Conservation (phyloP, 2,329 filamentous ascomycete species). For the Penicillium thymicola region DNA sequence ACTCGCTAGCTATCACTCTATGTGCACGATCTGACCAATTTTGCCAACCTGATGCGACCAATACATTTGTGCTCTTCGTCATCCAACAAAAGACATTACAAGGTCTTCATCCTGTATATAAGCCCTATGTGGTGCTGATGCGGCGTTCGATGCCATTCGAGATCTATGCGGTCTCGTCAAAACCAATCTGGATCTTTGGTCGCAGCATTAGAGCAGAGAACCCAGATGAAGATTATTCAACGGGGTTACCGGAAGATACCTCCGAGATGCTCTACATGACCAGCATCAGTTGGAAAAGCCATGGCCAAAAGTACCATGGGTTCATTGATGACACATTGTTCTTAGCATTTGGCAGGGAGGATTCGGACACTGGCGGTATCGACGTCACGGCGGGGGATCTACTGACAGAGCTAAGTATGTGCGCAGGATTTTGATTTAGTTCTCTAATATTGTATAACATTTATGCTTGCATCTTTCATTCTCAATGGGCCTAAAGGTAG, state of each 20-base stretch:
- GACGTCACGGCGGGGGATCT: slow-evolving; percentile 53
- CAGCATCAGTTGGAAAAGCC: slow-evolving; percentile 54
- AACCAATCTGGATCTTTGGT: slow-evolving; percentile 57
- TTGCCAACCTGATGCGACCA: slow-evolving; percentile 45
- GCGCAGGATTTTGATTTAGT: not conserved
- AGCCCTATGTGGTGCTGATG: slow-evolving; percentile 56
- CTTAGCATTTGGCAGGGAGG: slow-evolving; percentile 57
- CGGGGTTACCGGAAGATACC: slow-evolving; percentile 23
- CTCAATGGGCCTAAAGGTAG: not conserved
- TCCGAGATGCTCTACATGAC: slow-evolving; percentile 60
- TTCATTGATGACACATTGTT: slow-evolving; percentile 57
- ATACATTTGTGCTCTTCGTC: slow-evolving; percentile 56
- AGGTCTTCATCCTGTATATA: slow-evolving; percentile 51
- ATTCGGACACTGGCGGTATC: slow-evolving; percentile 48
- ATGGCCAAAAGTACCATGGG: slow-evolving; percentile 52
- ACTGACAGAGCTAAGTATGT: slow-evolving; percentile 40
- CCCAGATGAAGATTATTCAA: slow-evolving; percentile 18
- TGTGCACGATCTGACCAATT: slow-evolving; percentile 48
- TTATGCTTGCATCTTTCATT: not conserved
- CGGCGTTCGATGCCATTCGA: slow-evolving; percentile 49
- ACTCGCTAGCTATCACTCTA: slow-evolving; percentile 55
- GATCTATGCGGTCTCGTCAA: slow-evolving; percentile 49
- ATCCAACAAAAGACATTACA: slow-evolving; percentile 55
- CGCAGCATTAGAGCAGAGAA: slow-evolving; percentile 32
- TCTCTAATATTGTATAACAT: not conserved